Base-by-base conservation (phyloP, 352 stramenopile species). In the Globisporangium paroecandrum region DNA sequence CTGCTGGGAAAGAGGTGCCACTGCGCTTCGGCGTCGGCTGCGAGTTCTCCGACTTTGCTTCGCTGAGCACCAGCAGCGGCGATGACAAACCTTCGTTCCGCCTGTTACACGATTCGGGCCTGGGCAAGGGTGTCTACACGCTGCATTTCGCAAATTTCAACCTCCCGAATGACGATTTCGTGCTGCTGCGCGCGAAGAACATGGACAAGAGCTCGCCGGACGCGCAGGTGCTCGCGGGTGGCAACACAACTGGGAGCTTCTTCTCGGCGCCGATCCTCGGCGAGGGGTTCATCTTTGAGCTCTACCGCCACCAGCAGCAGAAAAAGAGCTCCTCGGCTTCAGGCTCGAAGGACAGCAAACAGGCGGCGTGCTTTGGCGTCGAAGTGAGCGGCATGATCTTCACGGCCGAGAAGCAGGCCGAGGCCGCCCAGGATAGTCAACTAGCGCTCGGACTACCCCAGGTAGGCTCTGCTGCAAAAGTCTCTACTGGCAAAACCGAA, bases 131-230 rank as follows among this genome's bases (percentile, higher is more conserved):
- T 0, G 70, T 90, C 15, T 90, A 89, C 66, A 80, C 89, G 43
- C 53, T 91, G 3, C 80, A 89, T 38, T 87, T 93, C 51, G 73
- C 64, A 24, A 66, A 74, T 20, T 87, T 93, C 54, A 69, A 78
- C 32, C 57, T 93, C 10, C 81, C 83, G 4, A 62, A 75, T 20
- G 58, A 78, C 4, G 85, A 93, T 60, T 51, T 76, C 10, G 32
- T 93, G 32, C 47, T 85, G 8, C 24, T 91, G 13, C 74, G 75
- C 65, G 68, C 66, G 3, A 75, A 68, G 12, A 72, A 81, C 58
- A 68, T 38, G 5, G 58, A 65, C 34, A 61, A 62, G 20, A 59
- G 27, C 53, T 72, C 62, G 32, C 68, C 68, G 13, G 59, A 62
- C 25, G 29, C 72, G 27, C 62, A 70, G 18, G 60, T 78, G 13